phyloP scores from a whole-genome alignment of 2,329 filamentous ascomycete species.

The Metarhizium anisopliae region DNA sequence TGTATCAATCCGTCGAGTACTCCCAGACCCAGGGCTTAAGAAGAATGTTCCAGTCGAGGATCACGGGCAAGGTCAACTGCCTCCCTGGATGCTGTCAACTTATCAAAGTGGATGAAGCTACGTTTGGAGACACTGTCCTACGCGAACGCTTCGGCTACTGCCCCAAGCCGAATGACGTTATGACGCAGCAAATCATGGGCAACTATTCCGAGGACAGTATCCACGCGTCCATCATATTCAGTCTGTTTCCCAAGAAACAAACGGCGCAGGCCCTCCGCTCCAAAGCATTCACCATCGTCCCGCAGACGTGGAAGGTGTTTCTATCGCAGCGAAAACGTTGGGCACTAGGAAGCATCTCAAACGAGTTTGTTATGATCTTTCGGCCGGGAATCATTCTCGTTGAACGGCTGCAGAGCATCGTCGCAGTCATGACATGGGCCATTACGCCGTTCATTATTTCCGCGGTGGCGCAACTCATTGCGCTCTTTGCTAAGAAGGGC shows the following conservation, averaged over 20 bases:
- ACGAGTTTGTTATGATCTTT: constrained; percentile 40
- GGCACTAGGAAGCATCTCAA: constrained; percentile 38
- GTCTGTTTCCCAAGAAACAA: constrained; percentile 31
- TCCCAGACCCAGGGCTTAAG: constrained; percentile 37
- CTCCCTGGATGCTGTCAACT: constrained; percentile 41
- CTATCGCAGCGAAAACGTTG: constrained; percentile 39
- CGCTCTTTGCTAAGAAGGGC: constrained; percentile 24
- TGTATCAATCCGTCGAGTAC: constrained; percentile 40
- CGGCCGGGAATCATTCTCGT: constrained; percentile 31
- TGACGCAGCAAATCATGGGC: constrained; percentile 39
- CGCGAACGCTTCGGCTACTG: constrained; percentile 38
- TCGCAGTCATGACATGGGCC: constrained; percentile 37
- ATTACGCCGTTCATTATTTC: constrained; percentile 36
- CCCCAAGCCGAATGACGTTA: constrained; percentile 37
- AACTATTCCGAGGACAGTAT: constrained; percentile 41
- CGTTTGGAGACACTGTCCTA: constrained; percentile 36
- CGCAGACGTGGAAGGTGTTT: constrained; percentile 35
- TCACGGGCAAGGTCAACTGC: constrained; percentile 40
- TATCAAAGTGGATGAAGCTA: constrained; percentile 38
- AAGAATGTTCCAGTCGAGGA: constrained; percentile 38
- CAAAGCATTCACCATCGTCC: constrained; percentile 37
- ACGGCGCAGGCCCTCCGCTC: constrained; percentile 38
- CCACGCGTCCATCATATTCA: constrained; percentile 39
- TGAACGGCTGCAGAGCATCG: constrained; percentile 33
- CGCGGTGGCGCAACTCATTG: constrained; percentile 26